Evolutionary conservation across 768 basidiomycete genomes (phyloP).

Genomic region (Glaciozyma antarctica): DNA sequence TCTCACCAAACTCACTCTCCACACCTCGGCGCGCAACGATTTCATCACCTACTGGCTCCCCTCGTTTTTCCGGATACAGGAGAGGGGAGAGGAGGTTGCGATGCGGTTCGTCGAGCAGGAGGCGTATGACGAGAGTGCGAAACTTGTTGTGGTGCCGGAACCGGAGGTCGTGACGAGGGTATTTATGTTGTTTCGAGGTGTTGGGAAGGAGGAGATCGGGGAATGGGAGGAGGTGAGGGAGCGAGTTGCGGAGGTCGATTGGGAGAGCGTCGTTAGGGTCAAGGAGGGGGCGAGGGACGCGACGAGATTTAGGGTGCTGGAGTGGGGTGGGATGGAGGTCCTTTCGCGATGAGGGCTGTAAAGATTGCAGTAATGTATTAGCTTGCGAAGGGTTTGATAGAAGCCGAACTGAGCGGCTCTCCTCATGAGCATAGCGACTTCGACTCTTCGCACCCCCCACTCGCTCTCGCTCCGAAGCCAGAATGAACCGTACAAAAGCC

Average conservation of each 20-base stretch:
- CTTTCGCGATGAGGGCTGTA: not conserved
- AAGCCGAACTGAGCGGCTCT: no score
- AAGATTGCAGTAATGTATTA: no score
- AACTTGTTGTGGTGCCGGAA: conserved; percentile 41
- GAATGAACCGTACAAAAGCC: no score
- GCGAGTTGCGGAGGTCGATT: not conserved
- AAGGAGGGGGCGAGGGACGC: not conserved
- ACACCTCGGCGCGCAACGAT: conserved; percentile 45
- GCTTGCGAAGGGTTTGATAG: no score
- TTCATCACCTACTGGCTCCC: conserved; percentile 52
- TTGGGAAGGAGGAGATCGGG: not conserved
- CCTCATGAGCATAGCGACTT: no score
- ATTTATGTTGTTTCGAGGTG: not conserved
- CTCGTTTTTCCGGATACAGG: conserved; percentile 37
- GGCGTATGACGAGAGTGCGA: conserved; percentile 44
- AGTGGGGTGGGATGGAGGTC: conserved; percentile 1
- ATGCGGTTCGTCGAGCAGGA: conserved; percentile 47
- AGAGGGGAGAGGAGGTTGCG: conserved; percentile 41
- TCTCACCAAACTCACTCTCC: conserved; percentile 40
- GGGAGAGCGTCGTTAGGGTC: not conserved
- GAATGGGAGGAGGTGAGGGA: not conserved
- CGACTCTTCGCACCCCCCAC: no score
- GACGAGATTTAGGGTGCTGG: not conserved
- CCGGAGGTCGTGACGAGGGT: conserved; percentile 45
- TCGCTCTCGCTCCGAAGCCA: no score